Conservation (phyloP, 257 asterid species). For the Ajuga chamaepitys region DNA sequence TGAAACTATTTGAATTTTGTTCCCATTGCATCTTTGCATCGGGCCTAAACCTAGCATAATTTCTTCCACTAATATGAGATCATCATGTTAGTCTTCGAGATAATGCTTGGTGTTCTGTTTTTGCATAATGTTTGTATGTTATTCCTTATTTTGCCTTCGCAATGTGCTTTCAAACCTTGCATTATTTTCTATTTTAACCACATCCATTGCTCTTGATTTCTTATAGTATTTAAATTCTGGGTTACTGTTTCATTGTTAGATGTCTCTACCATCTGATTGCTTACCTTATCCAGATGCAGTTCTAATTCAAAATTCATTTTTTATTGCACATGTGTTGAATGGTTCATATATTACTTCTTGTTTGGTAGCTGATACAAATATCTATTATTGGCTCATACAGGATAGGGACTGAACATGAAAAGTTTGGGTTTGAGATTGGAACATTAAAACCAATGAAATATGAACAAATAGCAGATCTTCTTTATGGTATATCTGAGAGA, state of each 20-base stretch:
- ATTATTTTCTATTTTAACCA: background rate
- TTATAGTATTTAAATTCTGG: background rate
- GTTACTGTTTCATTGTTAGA: constrained; percentile 1
- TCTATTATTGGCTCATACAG: constrained; percentile 32
- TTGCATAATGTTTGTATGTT: background rate
- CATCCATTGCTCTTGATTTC: constrained; percentile 1
- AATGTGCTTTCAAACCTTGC: background rate
- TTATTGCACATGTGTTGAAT: background rate
- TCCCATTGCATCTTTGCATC: background rate
- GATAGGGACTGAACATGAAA: constrained; percentile 99
- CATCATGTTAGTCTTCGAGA: background rate
- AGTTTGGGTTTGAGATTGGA: constrained; percentile 82
- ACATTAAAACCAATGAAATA: constrained; percentile 82
- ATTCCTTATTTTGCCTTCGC: background rate
- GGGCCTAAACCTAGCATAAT: background rate
- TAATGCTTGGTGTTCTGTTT: background rate
- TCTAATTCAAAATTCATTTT: background rate
- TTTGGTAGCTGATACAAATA: constrained; percentile 2
- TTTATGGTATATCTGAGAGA: constrained; percentile 82
- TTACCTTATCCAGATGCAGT: background rate
- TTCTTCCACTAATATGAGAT: background rate
- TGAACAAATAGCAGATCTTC: constrained; percentile 83
- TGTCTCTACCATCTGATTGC: background rate
- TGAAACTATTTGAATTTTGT: background rate
- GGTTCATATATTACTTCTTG: background rate